Conservation (phyloP, 2,329 filamentous ascomycete species). For the Colletotrichum sp. region DNA sequence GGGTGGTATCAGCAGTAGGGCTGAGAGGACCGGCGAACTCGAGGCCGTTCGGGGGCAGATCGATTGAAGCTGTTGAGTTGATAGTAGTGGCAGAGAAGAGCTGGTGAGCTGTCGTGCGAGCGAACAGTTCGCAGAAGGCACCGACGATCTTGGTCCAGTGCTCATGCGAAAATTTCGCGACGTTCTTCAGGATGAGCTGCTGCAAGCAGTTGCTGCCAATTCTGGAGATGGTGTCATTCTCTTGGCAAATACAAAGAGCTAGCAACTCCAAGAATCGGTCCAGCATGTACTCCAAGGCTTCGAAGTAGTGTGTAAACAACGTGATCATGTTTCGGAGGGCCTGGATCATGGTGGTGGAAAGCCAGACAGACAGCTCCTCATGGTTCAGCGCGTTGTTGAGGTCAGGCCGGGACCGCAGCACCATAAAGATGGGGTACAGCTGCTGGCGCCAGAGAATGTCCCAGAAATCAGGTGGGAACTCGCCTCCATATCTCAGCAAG, state of each 20-base stretch:
- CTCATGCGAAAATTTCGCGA: constrained; percentile 83
- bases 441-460: constrained; percentile 97
- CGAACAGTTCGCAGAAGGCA: constrained; percentile 95
- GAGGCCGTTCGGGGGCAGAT: constrained; percentile 58
- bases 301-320: constrained; percentile 98
- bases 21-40: constrained; percentile 52
- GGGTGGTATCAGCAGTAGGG: constrained; percentile 40
- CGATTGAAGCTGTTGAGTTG: constrained; percentile 56
- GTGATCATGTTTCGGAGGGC: constrained; percentile 98
- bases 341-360: constrained; percentile 99
- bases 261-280: constrained; percentile 95
- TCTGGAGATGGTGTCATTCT: constrained; percentile 96
- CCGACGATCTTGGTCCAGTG: constrained; percentile 97
- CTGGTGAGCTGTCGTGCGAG: constrained; percentile 91
- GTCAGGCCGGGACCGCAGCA: constrained; percentile 93
- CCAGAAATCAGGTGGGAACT: constrained; percentile 96
- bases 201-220: constrained; percentile 99
- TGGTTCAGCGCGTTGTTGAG: constrained; percentile 95
- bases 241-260: constrained; percentile 96
- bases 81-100: constrained; percentile 84
- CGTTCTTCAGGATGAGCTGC: constrained; percentile 95
- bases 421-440: constrained; percentile 98
- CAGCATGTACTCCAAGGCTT: constrained; percentile 95
- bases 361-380: constrained; percentile 96
- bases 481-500: constrained; percentile 85